A percentile compares a stretch with the other conserved stretches of the same genome.
These are phyloP conservation scores for Dendrobium chrysotoxum DNA, from an alignment of 106 monocot genomes.

Conservation along the genomic window DNA sequence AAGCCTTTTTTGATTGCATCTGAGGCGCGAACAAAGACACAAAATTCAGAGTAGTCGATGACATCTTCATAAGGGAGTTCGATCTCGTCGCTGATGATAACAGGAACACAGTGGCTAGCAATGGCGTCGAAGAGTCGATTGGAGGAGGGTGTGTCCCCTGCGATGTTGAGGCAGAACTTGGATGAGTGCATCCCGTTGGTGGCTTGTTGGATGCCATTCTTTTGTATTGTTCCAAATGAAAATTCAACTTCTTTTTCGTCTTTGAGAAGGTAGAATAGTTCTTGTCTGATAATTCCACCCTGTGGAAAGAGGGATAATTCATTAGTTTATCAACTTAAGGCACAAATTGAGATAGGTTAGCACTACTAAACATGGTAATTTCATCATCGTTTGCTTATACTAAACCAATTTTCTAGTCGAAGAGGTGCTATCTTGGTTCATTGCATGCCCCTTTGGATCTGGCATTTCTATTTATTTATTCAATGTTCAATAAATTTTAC, in stretches of 20 bases:
- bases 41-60: slow-evolving; percentile 36
- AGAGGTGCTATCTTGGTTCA: no score
- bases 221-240: slow-evolving; percentile 32
- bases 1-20: slow-evolving; percentile 32
- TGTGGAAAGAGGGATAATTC: slow-evolving; percentile 5
- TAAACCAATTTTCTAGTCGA: background rate
- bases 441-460: no score
- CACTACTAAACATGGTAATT: background rate
- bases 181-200: slow-evolving; percentile 43
- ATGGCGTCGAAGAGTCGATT: slow-evolving; percentile 44
- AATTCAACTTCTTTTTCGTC: slow-evolving; percentile 52
- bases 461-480: no score
- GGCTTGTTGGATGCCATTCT: slow-evolving; percentile 37
- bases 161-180: slow-evolving; percentile 57
- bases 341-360: no score
- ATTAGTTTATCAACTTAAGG: background rate
- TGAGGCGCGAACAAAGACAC: slow-evolving; percentile 27
- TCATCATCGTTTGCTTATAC: background rate
- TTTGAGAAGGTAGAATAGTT: slow-evolving; percentile 42
- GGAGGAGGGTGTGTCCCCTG: slow-evolving; percentile 55
- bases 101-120: slow-evolving; percentile 35
- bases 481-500: no score
- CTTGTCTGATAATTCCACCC: slow-evolving; percentile 48
- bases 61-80: slow-evolving; percentile 39
- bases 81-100: slow-evolving; percentile 43